Percentiles rank a stretch among this genome's conserved stretches.
Evolutionary conservation across 306 rosid genomes (phyloP).

Genomic region (Abrus pulchellus): DNA sequence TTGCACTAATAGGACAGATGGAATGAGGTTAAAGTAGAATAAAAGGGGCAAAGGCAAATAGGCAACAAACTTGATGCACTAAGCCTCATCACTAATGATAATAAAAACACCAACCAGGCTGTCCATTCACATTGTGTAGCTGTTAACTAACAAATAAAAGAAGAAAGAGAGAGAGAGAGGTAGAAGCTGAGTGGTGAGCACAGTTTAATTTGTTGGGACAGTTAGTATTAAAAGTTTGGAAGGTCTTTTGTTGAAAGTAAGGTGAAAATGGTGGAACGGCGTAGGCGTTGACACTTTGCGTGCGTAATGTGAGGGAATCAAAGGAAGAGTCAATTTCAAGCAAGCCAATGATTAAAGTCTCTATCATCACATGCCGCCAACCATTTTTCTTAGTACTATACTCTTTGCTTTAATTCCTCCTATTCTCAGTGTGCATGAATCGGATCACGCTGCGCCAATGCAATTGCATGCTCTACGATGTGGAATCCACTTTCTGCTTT

Average conservation of each 20-base stretch:
- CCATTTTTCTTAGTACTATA: conserved; percentile 15
- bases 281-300: conserved; percentile 54
- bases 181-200: background rate
- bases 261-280: background rate
- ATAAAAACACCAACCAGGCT: conserved; percentile 30
- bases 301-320: conserved; percentile 45
- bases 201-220: background rate
- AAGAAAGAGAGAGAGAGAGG: background rate
- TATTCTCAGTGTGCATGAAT: conserved; percentile 43
- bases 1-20: conserved; percentile 36
- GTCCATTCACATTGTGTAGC: conserved; percentile 38
- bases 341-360: conserved; percentile 57
- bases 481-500: conserved; percentile 43
- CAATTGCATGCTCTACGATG: conserved; percentile 42
- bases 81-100: background rate
- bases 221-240: conserved; percentile 11
- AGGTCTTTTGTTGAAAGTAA: conserved; percentile 19
- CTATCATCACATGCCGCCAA: conserved; percentile 53
- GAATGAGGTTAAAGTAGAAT: conserved; percentile 40
- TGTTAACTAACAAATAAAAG: conserved; percentile 45
- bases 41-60: conserved; percentile 36
- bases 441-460: conserved; percentile 33
- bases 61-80: conserved; percentile 45
- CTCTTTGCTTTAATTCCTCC: conserved; percentile 38
- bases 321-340: conserved; percentile 48